phyloP scores from a whole-genome alignment of 768 basidiomycete species.

The Trametes maxima region DNA sequence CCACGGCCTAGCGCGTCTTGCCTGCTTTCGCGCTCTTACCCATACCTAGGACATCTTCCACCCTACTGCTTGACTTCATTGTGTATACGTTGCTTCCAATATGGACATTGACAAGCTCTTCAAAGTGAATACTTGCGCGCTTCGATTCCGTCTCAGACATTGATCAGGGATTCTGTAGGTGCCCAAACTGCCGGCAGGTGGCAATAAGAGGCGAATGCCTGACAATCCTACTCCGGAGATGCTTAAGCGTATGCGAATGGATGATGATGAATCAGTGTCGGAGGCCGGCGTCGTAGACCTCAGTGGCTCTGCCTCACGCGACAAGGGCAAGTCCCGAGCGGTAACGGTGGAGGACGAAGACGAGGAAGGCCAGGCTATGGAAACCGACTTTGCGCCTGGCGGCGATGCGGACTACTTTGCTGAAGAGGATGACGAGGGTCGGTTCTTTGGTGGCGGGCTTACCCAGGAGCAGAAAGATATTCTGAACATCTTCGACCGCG shows the following conservation, averaged over 20 bases:
- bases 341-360: slow-evolving; percentile 66
- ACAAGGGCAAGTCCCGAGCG: slow-evolving; percentile 41
- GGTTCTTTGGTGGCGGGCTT: slow-evolving; percentile 93
- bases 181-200: slow-evolving; percentile 64
- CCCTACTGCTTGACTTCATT: neutral
- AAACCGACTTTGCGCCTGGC: slow-evolving; percentile 72
- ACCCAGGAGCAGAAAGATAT: slow-evolving; percentile 95
- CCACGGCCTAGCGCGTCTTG: neutral
- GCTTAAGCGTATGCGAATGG: slow-evolving; percentile 77
- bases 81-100: neutral
- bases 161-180: slow-evolving; percentile 43
- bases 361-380: slow-evolving; percentile 42
- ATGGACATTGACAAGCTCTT: slow-evolving; percentile 57
- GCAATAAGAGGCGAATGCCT: slow-evolving; percentile 73
- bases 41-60: neutral
- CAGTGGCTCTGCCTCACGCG: slow-evolving; percentile 9
- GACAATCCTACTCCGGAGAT: slow-evolving; percentile 80
- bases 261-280: slow-evolving; percentile 32
- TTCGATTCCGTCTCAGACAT: neutral
- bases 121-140: slow-evolving; percentile 36
- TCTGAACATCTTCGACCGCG: slow-evolving; percentile 87
- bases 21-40: too few species aligned
- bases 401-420: slow-evolving; percentile 88
- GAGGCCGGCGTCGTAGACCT: slow-evolving; percentile 14
- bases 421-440: slow-evolving; percentile 90